Evolutionary conservation across 1,139 yeast species (phyloP).

Genomic region (Yamadazyma oceani): DNA sequence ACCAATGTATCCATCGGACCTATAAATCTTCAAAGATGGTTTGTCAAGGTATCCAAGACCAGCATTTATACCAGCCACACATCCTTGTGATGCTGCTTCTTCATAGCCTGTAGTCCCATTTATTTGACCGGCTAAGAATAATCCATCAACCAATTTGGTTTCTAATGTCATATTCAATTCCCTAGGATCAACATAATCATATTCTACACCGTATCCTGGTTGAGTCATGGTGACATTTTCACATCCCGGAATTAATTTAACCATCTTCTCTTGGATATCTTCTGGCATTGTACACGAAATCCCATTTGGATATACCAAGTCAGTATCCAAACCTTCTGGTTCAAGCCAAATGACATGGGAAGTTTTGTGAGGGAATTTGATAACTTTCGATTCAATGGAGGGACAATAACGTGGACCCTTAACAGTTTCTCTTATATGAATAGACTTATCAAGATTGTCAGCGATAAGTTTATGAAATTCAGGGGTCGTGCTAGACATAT

Average conservation of each 20-base stretch:
- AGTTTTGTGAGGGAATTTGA: conserved; percentile 73
- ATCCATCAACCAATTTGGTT: conserved; percentile 75
- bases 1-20: conserved; percentile 90
- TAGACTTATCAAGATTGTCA: conserved; percentile 72
- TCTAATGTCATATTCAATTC: conserved; percentile 78
- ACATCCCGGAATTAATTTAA: conserved; percentile 81
- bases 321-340: conserved; percentile 89
- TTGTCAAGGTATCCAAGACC: conserved; percentile 49
- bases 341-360: conserved; percentile 91
- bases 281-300: conserved; percentile 96
- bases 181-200: conserved; percentile 93
- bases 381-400: conserved; percentile 86
- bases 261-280: conserved; percentile 77
- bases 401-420: conserved; percentile 99
- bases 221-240: conserved; percentile 85
- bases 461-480: conserved; percentile 70
- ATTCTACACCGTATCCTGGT: conserved; percentile 98
- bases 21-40: conserved; percentile 53
- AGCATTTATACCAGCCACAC: conserved; percentile 94
- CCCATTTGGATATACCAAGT: conserved; percentile 92
- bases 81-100: conserved; percentile 97
- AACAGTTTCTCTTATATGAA: conserved; percentile 91
- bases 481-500: conserved; percentile 76
- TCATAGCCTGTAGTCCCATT: conserved; percentile 99
- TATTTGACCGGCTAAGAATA: conserved; percentile 93